Conservation (phyloP, 225 moss, liverwort and hornwort species). For the Ulota crispa region DNA sequence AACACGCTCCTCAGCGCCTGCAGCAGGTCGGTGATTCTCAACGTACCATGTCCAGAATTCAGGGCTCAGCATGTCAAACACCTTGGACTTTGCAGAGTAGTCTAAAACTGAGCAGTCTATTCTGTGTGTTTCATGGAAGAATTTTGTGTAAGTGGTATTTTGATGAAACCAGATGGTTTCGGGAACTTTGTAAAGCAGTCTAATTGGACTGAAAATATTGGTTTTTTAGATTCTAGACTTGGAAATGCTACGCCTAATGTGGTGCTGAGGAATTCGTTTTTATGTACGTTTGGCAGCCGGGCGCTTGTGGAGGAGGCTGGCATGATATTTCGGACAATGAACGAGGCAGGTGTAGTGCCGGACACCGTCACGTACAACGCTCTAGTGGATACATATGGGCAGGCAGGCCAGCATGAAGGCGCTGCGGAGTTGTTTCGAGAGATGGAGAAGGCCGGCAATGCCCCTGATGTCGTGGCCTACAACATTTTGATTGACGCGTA, state of each 20-base stretch:
- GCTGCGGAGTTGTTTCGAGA: slow-evolving; percentile 79
- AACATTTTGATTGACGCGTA: slow-evolving; percentile 93
- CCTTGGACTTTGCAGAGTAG: not conserved
- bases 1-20: slow-evolving; percentile 97
- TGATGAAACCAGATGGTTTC: not conserved
- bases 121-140: not conserved
- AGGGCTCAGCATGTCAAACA: not conserved
- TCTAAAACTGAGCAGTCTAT: not conserved
- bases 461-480: slow-evolving; percentile 92
- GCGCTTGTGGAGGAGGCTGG: slow-evolving; percentile 95
- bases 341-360: slow-evolving; percentile 97
- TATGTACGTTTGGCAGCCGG: slow-evolving; percentile 48
- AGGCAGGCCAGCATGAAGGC: slow-evolving; percentile 73
- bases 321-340: slow-evolving; percentile 99
- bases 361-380: slow-evolving; percentile 90
- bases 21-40: slow-evolving; percentile 58
- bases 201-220: not conserved
- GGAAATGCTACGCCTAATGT: not conserved
- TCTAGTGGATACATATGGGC: slow-evolving; percentile 87
- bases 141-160: not conserved
- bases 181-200: not conserved
- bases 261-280: slow-evolving; percentile 1
- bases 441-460: slow-evolving; percentile 96
- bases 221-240: not conserved
- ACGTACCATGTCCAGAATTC: not conserved